Conservation (phyloP, 1,284 basidiomycete species). For the Ustilago tritici region DNA sequence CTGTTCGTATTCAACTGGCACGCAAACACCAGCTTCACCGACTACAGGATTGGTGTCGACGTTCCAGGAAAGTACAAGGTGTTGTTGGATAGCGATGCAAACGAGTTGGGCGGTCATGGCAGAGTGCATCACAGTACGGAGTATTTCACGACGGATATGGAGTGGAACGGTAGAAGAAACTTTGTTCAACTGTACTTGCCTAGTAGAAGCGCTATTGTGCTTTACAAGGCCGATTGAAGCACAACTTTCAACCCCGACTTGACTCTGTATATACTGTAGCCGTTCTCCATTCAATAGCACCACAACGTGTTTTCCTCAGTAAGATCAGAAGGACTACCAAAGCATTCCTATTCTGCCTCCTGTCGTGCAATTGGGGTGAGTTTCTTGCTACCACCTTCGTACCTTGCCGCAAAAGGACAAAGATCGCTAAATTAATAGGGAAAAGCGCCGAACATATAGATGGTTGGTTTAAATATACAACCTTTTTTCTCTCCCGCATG, state of each 20-base stretch:
- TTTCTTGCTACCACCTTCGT: no score
- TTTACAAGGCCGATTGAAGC: conserved; percentile 66
- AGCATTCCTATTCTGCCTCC: no score
- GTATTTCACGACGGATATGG: conserved; percentile 85
- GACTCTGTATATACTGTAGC: neutral
- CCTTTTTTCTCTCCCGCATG: no score
- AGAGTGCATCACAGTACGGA: conserved; percentile 77
- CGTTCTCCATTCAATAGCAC: neutral
- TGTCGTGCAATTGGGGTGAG: no score
- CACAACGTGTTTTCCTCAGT: no score
- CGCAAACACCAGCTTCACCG: conserved; percentile 84
- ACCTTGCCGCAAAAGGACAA: no score
- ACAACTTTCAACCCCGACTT: neutral
- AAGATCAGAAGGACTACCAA: no score
- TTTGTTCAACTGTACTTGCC: conserved; percentile 79
- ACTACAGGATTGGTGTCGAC: conserved; percentile 93
- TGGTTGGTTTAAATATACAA: neutral
- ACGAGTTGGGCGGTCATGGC: conserved; percentile 87
- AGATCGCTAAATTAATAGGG: no score
- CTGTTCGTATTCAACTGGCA: conserved; percentile 98
- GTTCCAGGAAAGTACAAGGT: conserved; percentile 86
- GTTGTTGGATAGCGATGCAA: conserved; percentile 81
- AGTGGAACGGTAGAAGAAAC: conserved; percentile 92
- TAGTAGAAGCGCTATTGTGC: conserved; percentile 79
- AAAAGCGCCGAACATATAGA: neutral